Evolutionary conservation across 768 basidiomycete genomes (phyloP).

Genomic region (Boletellus sp.): DNA sequence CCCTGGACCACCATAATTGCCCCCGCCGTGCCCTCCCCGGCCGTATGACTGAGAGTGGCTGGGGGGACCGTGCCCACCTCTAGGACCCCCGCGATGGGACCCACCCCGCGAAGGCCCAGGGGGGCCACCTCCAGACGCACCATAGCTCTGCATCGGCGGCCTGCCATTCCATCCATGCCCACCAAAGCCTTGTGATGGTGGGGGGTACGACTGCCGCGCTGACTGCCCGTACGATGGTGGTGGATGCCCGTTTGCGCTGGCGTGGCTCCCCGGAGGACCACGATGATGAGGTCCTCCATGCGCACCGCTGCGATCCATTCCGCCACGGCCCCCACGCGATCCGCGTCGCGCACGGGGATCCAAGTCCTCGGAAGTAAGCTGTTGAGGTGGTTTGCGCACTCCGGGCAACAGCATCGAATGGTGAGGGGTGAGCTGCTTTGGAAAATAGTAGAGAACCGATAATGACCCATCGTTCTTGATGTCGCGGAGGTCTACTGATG

Average conservation of each 20-base stretch:
- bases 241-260: constrained; percentile 18
- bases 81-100: constrained; percentile 23
- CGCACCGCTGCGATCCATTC: constrained; percentile 35
- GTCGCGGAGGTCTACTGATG: constrained; percentile 60
- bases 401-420: constrained; percentile 79
- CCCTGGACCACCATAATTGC: constrained; percentile 14
- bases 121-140: constrained; percentile 29
- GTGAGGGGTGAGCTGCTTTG: constrained; percentile 81
- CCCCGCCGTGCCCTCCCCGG: constrained; percentile 26
- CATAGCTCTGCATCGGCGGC: constrained; percentile 30
- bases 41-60: constrained; percentile 21
- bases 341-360: constrained; percentile 57
- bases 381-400: constrained; percentile 51
- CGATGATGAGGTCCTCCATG: constrained; percentile 30
- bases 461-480: constrained; percentile 85
- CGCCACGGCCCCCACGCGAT: constrained; percentile 45
- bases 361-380: constrained; percentile 67
- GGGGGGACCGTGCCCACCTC: constrained; percentile 26
- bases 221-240: constrained; percentile 18
- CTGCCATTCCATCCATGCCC: constrained; percentile 32
- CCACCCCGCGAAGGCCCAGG: constrained; percentile 25
- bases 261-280: constrained; percentile 7
- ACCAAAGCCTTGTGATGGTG: constrained; percentile 27
- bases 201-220: constrained; percentile 18
- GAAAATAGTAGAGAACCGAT: constrained; percentile 86